Conservation (phyloP, 768 basidiomycete species). For the Ramaria sp. region DNA sequence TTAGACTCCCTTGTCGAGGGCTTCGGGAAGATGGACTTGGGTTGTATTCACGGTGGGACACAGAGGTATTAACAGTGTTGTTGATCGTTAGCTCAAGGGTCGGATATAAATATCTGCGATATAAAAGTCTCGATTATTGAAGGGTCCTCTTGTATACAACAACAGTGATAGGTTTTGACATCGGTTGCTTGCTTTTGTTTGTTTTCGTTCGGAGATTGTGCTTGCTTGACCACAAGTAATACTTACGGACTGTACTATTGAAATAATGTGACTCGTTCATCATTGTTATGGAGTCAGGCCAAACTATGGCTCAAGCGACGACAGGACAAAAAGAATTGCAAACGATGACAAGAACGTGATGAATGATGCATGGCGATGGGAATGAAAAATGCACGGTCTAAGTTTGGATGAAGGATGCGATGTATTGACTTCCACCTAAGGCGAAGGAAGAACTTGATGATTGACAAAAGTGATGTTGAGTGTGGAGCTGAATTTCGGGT, state of each 20-base stretch:
- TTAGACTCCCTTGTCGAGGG: conserved; percentile 3
- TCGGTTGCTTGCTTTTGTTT: too few relatives aligned
- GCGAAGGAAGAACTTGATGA: not conserved
- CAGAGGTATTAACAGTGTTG: too few relatives aligned
- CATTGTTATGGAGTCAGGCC: too few relatives aligned
- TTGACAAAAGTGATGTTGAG: not conserved
- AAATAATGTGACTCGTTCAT: too few relatives aligned
- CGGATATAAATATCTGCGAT: too few relatives aligned
- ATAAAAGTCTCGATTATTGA: too few relatives aligned
- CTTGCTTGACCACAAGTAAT: too few relatives aligned
- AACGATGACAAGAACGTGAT: not conserved
- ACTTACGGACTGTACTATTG: too few relatives aligned
- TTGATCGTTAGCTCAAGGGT: too few relatives aligned
- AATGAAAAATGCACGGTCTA: not conserved
- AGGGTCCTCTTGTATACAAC: too few relatives aligned
- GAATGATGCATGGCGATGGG: not conserved
- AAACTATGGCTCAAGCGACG: not conserved
- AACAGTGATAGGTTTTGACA: too few relatives aligned
- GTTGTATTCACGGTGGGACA: not conserved
- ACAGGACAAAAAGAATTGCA: not conserved
- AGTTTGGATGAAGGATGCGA: not conserved
- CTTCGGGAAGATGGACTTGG: not conserved
- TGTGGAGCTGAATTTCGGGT: not conserved
- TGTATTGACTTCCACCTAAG: not conserved
- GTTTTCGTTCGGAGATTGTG: too few relatives aligned